These are phyloP conservation scores for Butyriboletus appendiculatus DNA, from an alignment of 1,284 basidiomycete species.

Conservation along the genomic window DNA sequence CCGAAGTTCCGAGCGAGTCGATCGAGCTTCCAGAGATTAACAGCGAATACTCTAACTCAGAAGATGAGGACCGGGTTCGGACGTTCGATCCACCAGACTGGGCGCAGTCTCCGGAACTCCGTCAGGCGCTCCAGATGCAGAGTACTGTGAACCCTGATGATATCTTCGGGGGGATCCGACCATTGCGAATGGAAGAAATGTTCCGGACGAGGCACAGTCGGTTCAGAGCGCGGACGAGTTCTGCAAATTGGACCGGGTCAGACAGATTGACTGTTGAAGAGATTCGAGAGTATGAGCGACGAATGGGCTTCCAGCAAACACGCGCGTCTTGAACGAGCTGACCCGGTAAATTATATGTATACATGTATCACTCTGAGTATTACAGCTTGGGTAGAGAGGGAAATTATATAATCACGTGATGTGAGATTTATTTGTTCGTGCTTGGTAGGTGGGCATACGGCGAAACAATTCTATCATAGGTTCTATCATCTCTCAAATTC, in stretches of 20 bases:
- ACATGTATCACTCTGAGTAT: slow-evolving; percentile 4
- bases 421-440: slow-evolving; percentile 28
- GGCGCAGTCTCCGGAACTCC: slow-evolving; percentile 89
- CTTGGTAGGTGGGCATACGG: slow-evolving; percentile 24
- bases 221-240: slow-evolving; percentile 87
- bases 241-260: slow-evolving; percentile 89
- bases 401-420: slow-evolving; percentile 25
- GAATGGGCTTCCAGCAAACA: slow-evolving; percentile 80
- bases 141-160: slow-evolving; percentile 88
- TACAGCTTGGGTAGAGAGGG: neutral
- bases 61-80: slow-evolving; percentile 76
- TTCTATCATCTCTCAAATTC: slow-evolving; percentile 26
- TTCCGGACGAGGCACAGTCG: slow-evolving; percentile 74
- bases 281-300: slow-evolving; percentile 80
- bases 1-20: slow-evolving; percentile 69
- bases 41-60: slow-evolving; percentile 94
- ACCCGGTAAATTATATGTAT: slow-evolving; percentile 12
- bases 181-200: slow-evolving; percentile 85
- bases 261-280: slow-evolving; percentile 85
- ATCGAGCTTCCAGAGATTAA: slow-evolving; percentile 93
- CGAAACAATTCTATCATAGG: slow-evolving; percentile 26
- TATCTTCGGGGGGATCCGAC: slow-evolving; percentile 85
- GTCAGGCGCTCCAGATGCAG: slow-evolving; percentile 76
- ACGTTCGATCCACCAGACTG: slow-evolving; percentile 79
- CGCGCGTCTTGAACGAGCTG: slow-evolving; percentile 12